Evolutionary conservation across 208 protist species (phyloP).

Genomic region (Crithidia thermophila): DNA sequence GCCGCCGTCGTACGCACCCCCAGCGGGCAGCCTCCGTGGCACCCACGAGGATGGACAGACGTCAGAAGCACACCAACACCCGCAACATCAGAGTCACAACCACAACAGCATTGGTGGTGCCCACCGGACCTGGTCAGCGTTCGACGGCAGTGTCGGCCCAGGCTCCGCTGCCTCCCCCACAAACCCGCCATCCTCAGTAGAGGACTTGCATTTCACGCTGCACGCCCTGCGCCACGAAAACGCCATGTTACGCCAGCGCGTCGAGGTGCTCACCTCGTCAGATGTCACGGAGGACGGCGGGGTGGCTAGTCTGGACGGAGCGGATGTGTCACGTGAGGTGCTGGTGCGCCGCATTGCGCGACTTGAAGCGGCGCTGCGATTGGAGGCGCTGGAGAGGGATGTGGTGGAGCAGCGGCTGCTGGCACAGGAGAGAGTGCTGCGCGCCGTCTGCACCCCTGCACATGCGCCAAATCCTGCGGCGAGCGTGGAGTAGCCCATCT

Average conservation of each 20-base stretch:
- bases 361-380: constrained; percentile 47
- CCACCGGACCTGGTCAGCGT: too few species aligned
- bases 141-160: background rate
- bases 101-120: too few species aligned
- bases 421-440: constrained; percentile 49
- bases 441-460: constrained; percentile 5
- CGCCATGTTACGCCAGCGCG: constrained; percentile 41
- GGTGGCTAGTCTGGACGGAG: background rate
- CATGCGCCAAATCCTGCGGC: background rate
- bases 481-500: background rate
- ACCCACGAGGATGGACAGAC: too few species aligned
- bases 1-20: background rate
- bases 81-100: too few species aligned
- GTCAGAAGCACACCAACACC: background rate
- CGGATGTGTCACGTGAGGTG: constrained; percentile 7
- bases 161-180: background rate
- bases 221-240: constrained; percentile 52
- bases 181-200: background rate
- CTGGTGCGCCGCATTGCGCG: constrained; percentile 42
- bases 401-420: constrained; percentile 37
- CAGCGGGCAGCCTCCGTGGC: background rate
- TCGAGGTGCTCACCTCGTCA: constrained; percentile 33
- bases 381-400: constrained; percentile 53
- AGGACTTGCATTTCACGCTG: constrained; percentile 25
- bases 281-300: constrained; percentile 13